Evolutionary conservation across 805 yeast genomes (phyloP).

Genomic region (Saturnispora silvae): DNA sequence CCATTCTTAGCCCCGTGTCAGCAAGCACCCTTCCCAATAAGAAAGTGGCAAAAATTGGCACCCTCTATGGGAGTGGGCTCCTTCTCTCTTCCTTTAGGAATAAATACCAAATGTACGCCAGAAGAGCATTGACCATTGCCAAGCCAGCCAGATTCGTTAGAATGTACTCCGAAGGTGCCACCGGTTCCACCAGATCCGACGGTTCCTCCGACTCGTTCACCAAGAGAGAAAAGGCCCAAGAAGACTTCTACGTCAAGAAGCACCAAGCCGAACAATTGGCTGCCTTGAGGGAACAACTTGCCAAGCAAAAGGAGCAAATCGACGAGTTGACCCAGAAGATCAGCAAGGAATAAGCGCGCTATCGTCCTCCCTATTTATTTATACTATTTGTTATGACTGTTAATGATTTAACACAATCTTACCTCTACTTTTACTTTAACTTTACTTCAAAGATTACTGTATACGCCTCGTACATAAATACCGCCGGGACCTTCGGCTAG

Average conservation of each 20-base stretch:
- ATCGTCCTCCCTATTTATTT: background rate
- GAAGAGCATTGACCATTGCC: constrained; percentile 30
- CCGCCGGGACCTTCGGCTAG: no score
- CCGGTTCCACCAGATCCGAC: constrained; percentile 48
- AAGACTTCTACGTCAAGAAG: constrained; percentile 73
- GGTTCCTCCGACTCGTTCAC: constrained; percentile 51
- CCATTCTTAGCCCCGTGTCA: no score
- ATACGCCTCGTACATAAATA: no score
- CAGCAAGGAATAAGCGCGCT: constrained; percentile 19
- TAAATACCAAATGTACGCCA: constrained; percentile 32
- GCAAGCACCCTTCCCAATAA: no score
- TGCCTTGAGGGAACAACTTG: constrained; percentile 63
- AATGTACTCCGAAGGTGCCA: constrained; percentile 45
- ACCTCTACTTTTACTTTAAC: no score
- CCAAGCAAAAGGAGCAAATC: constrained; percentile 57
- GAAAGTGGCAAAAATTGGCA: background rate
- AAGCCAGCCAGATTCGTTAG: constrained; percentile 24
- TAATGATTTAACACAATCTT: no score
- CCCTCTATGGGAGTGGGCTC: background rate
- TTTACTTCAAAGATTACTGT: no score
- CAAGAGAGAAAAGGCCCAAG: constrained; percentile 90
- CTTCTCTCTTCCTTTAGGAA: no score
- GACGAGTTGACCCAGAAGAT: constrained; percentile 40
- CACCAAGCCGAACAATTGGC: constrained; percentile 85
- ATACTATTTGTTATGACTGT: no score